phyloP scores from a whole-genome alignment of 2,329 filamentous ascomycete genomes.

The Sporothrix mexicana region DNA sequence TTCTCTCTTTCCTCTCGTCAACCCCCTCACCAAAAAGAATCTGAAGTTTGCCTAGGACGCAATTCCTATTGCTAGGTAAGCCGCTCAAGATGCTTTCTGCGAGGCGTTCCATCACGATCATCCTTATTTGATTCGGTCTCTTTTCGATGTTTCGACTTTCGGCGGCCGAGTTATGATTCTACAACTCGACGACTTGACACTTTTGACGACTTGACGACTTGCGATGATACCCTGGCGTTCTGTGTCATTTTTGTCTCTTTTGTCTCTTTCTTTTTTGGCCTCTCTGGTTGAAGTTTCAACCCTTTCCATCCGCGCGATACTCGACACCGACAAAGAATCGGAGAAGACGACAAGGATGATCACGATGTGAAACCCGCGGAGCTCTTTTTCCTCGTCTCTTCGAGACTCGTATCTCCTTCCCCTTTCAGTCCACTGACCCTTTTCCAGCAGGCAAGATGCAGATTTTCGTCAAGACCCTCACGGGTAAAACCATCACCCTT shows the following conservation, averaged over 20 bases:
- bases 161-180: conserved; percentile 38
- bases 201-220: background rate
- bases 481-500: conserved; percentile 99
- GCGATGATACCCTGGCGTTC: background rate
- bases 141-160: conserved; percentile 39
- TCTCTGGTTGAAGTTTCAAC: background rate
- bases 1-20: conserved; percentile 30
- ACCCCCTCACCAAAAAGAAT: conserved; percentile 35
- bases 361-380: conserved; percentile 16
- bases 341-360: conserved; percentile 24
- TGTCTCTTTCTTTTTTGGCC: background rate
- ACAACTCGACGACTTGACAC: background rate
- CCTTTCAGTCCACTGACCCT: conserved; percentile 36
- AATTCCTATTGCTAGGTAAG: conserved; percentile 42
- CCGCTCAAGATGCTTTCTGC: conserved; percentile 36
- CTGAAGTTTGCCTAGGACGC: conserved; percentile 42
- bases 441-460: conserved; percentile 68
- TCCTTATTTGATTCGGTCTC: background rate
- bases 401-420: no score
- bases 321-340: conserved; percentile 32
- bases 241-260: background rate
- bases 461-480: conserved; percentile 85
- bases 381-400: background rate
- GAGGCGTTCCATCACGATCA: conserved; percentile 32
- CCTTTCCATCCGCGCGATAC: background rate